Conservation (phyloP, 441 rosid genomes). For the Viola pubescens region DNA sequence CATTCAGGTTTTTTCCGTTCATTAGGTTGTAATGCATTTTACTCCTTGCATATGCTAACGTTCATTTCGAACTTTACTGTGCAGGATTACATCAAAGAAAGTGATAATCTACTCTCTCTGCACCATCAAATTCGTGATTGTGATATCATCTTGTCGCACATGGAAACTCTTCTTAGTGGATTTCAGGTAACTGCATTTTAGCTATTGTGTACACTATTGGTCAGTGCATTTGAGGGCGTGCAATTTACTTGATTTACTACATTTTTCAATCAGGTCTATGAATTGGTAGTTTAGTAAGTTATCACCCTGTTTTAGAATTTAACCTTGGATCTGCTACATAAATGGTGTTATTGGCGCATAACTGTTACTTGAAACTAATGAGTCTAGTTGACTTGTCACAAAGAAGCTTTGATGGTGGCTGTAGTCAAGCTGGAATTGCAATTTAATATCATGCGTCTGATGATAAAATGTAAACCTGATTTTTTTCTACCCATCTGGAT, state of each 20-base stretch:
- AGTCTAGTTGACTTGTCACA: no score
- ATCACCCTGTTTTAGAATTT: not conserved
- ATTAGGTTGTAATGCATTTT: not conserved
- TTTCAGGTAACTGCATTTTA: constrained; percentile 58
- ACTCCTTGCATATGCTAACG: not conserved
- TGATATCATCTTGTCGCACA: constrained; percentile 84
- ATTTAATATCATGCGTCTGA: no score
- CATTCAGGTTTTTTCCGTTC: constrained; percentile 50
- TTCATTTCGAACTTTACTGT: constrained; percentile 5
- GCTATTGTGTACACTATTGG: no score
- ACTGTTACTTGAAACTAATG: no score
- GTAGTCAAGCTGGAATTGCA: no score
- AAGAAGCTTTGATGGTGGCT: no score
- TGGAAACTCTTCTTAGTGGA: constrained; percentile 95
- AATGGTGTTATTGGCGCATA: no score
- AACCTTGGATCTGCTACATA: no score
- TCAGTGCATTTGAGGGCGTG: no score
- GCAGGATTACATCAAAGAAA: constrained; percentile 96
- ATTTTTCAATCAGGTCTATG: not conserved
- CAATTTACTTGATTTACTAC: no score
- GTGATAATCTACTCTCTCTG: constrained; percentile 92
- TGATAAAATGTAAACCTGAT: no score
- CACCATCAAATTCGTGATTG: constrained; percentile 98
- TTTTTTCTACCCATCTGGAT: no score
- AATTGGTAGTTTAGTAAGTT: not conserved